These are phyloP conservation scores for Aspergillus ostianus DNA, from an alignment of 495 filamentous ascomycete genomes.

Conservation along the genomic window DNA sequence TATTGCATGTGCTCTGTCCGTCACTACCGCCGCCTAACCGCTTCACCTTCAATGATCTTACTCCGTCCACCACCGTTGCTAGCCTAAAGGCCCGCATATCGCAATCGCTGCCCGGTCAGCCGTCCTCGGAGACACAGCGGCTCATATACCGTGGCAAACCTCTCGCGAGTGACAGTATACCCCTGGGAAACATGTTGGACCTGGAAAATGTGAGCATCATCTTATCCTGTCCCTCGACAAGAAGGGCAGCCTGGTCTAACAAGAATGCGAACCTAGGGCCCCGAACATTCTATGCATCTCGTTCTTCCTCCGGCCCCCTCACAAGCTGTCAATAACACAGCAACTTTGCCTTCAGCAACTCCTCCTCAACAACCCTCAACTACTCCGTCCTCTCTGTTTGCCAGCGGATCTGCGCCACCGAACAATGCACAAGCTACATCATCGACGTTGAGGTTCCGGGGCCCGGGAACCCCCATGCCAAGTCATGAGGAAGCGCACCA, in stretches of 20 bases:
- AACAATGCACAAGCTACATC: constrained; percentile 5
- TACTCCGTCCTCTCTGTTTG: constrained; percentile 6
- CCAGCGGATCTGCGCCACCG: constrained; percentile 12
- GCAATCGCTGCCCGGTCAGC: constrained; percentile 50
- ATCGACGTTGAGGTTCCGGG: constrained; percentile 15
- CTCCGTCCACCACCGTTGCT: constrained; percentile 55
- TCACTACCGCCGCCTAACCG: constrained; percentile 54
- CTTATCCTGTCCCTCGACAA: background rate
- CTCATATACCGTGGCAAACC: constrained; percentile 66
- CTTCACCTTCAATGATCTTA: constrained; percentile 52
- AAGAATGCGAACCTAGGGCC: constrained; percentile 29
- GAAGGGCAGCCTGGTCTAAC: constrained; percentile 15
- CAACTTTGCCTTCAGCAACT: constrained; percentile 1
- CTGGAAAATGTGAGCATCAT: constrained; percentile 49
- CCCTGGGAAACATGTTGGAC: constrained; percentile 57
- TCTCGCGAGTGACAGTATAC: constrained; percentile 51
- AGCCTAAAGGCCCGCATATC: constrained; percentile 61
- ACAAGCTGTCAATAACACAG: constrained; percentile 10
- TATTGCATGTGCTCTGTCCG: constrained; percentile 64
- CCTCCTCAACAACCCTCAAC: background rate
- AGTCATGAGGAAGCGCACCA: constrained; percentile 20
- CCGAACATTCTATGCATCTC: constrained; percentile 55
- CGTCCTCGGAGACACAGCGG: constrained; percentile 53
- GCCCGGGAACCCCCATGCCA: constrained; percentile 4
- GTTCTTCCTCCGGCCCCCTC: constrained; percentile 48